phyloP scores from a whole-genome alignment of 176 grass and related monocot genomes.

The Melocanna baccifera region DNA sequence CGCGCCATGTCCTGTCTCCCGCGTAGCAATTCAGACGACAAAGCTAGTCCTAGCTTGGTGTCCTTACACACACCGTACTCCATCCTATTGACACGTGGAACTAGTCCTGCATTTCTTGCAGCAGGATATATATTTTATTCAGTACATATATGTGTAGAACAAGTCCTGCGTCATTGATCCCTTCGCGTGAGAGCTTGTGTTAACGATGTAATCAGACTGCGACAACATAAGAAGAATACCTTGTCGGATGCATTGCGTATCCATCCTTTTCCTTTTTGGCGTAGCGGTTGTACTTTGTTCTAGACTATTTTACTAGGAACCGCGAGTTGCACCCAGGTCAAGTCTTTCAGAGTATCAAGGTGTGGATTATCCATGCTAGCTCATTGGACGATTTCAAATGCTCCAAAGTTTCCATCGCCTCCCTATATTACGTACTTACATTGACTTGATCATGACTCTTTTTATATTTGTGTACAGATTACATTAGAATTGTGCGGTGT shows the following conservation, averaged over 20 bases:
- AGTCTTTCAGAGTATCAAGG: neutral
- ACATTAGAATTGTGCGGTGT: neutral
- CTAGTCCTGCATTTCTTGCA: neutral
- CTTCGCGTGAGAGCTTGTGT: neutral
- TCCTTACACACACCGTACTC: neutral
- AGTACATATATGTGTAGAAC: neutral
- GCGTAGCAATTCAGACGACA: neutral
- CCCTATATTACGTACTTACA: neutral
- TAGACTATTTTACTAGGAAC: neutral
- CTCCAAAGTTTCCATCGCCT: neutral
- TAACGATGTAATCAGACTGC: constrained; percentile 13
- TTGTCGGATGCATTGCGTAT: neutral
- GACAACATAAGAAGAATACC: neutral
- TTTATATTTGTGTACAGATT: neutral
- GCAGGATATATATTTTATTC: too few relatives aligned
- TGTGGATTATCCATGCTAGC: too few relatives aligned
- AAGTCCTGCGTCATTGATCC: neutral
- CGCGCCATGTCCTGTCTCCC: neutral
- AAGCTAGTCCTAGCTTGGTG: neutral
- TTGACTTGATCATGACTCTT: neutral
- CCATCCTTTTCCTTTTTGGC: neutral
- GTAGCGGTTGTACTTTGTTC: neutral
- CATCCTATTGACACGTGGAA: neutral
- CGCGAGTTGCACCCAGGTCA: neutral
- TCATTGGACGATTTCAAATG: neutral